Evolutionary conservation across 495 filamentous ascomycete genomes (phyloP), one percentile per base, ranked within the genome.

Genomic region (Podospora pseudoanserina): DNA sequence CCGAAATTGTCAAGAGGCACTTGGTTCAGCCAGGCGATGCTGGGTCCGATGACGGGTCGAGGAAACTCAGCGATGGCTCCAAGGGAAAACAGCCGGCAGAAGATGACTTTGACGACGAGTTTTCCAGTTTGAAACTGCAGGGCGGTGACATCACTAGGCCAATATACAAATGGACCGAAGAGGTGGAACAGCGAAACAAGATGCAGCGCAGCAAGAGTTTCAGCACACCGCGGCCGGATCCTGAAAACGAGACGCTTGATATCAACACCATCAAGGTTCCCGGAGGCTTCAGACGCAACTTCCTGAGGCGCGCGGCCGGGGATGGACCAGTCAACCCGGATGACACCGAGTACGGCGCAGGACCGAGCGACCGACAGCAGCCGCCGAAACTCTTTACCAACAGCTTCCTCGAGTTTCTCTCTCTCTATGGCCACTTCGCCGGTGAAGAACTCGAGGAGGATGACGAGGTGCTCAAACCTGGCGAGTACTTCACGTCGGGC

Each of bases 401-500:
- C 70, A 98, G 90, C 78, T 99, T 99, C 73, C 87, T 97, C 58
- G 96, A 99, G 75, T 99, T 98, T 72, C 77, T 99, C 63, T 93
- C 91, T 7, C 83, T 99, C 18, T 97, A 97, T 72, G 95, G 96
- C 4, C 96, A 98, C 79, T 99, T 98, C 76, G 95, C 95, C 18
- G 95, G 95, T 74, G 95, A 99, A 78, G 88, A 96, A 75, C 84
- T 99, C 6, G 93, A 97, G 77, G 93, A 97, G 75, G 95, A 97
- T 71, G 94, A 98, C 66, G 94, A 97, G 75, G 92, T 87, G 3
- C 80, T 96, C 67, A 85, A 83, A 18, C 91, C 91, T 5, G 91
- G 94, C 76, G 93, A 96, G 70, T 97, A 94, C 74, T 93, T 95
- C 73, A 87, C 87, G 9, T 89, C 89, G 5, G 89, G 89, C 59